Evolutionary conservation across 2,329 filamentous ascomycete species (phyloP).

Genomic region (Purpureocillium lavendulum): DNA sequence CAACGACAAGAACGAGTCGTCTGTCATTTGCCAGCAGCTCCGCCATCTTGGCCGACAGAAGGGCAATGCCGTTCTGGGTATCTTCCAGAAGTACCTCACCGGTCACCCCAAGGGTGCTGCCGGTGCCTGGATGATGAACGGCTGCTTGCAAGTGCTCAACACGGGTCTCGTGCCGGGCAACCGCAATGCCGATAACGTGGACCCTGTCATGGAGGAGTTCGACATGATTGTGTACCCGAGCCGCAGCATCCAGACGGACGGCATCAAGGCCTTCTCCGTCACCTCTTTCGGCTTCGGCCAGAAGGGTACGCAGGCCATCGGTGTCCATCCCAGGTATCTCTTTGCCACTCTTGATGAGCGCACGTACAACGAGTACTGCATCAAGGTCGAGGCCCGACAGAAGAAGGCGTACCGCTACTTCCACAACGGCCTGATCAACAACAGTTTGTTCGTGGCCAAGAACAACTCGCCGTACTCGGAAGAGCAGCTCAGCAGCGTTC

Average conservation of each 20-base stretch:
- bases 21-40: slow-evolving; percentile 93
- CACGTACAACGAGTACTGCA: slow-evolving; percentile 73
- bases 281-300: slow-evolving; percentile 99
- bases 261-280: slow-evolving; percentile 96
- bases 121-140: slow-evolving; percentile 99
- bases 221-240: slow-evolving; percentile 97
- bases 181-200: slow-evolving; percentile 95
- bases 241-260: slow-evolving; percentile 91
- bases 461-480: slow-evolving; percentile 82
- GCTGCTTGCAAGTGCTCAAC: slow-evolving; percentile 91
- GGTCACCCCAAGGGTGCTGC: slow-evolving; percentile 99
- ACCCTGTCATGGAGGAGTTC: slow-evolving; percentile 93
- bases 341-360: slow-evolving; percentile 87
- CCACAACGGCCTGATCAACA: slow-evolving; percentile 97
- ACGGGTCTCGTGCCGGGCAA: slow-evolving; percentile 91
- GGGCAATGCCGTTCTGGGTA: slow-evolving; percentile 90
- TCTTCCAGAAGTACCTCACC: slow-evolving; percentile 99
- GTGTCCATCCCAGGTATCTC: slow-evolving; percentile 93
- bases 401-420: slow-evolving; percentile 99
- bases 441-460: slow-evolving; percentile 96
- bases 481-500: slow-evolving; percentile 75
- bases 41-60: slow-evolving; percentile 90
- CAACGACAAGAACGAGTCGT: slow-evolving; percentile 99
- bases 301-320: slow-evolving; percentile 95
- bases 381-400: slow-evolving; percentile 85